Percentiles rank a stretch among this genome's conserved stretches.
phyloP scores from a whole-genome alignment of 176 grass and related monocot genomes.

The Eleusine coracana region DNA sequence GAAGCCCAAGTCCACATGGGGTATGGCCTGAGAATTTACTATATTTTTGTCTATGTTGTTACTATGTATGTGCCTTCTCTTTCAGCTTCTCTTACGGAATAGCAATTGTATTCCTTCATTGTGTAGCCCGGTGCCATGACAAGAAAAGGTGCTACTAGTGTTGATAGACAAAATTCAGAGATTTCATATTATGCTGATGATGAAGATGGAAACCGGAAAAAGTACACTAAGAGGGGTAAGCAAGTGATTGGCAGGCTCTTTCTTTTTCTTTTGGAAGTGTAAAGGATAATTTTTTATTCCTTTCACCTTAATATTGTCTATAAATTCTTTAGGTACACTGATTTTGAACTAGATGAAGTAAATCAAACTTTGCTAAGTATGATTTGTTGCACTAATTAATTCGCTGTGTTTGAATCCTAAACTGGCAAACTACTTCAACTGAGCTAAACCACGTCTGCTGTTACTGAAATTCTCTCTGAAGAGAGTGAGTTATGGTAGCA shows the following conservation, averaged over 20 bases:
- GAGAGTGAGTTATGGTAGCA: background rate
- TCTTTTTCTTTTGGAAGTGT: background rate
- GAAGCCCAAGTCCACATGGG: constrained; percentile 70
- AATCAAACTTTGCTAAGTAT: background rate
- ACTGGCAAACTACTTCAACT: background rate
- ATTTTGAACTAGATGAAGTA: background rate
- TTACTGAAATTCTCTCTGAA: background rate
- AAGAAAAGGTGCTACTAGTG: constrained; percentile 72
- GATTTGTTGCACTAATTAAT: background rate
- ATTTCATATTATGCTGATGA: constrained; percentile 95
- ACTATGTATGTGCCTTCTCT: background rate
- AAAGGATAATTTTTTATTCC: background rate
- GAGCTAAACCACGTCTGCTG: background rate
- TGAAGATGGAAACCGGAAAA: constrained; percentile 90
- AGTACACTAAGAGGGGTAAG: constrained; percentile 93
- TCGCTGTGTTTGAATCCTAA: background rate
- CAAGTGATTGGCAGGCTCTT: constrained; percentile 17
- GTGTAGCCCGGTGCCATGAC: constrained; percentile 81
- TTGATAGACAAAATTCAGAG: constrained; percentile 90
- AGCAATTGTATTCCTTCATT: constrained; percentile 30
- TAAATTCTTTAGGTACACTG: background rate
- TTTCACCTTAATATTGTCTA: background rate
- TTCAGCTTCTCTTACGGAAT: constrained; percentile 10
- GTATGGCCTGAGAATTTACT: constrained; percentile 40
- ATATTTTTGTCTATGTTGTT: constrained; percentile 15